Evolutionary conservation across 306 rosid genomes (phyloP), one percentile per base, ranked within the genome.

Genomic region (Coriaria nepalensis): DNA sequence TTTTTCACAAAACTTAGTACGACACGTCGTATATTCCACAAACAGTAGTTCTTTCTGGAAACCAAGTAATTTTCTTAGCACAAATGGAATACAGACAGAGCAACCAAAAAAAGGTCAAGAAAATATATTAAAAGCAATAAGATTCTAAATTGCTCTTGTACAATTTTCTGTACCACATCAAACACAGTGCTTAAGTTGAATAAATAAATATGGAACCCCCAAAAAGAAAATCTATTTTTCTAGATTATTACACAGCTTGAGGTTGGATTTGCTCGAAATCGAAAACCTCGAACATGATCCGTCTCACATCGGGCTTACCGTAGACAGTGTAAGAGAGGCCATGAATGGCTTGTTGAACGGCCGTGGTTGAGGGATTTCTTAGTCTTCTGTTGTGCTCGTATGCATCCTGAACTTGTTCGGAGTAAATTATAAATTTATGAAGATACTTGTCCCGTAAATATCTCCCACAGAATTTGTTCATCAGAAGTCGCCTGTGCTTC

Each of bases 191-290:
- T n/a, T n/a, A n/a, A n/a, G n/a, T n/a, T n/a, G n/a, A n/a, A n/a
- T n/a, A n/a, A n/a, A n/a, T n/a, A n/a, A n/a, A n/a, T n/a, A n/a
- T n/a, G n/a, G n/a, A n/a, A n/a, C n/a, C n/a, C n/a, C n/a, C n/a
- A n/a, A n/a, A n/a, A n/a, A n/a, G n/a, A n/a, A n/a, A n/a, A n/a
- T n/a, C n/a, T n/a, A n/a, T n/a, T n/a, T n/a, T n/a, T n/a, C 29
- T 38, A 6, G 50, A 57, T 37, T 53, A 60, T 62, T 67, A 80
- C 20, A 82, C 78, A 47, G 90, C 87, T 71, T 90, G 85, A 52
- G 94, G 98, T 60, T 85, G 96, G 55, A 66, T 64, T 69, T 85
- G 94, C 83, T 90, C 96, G 52, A 90, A 75, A 72, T 90, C 96
- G 49, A 85, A 85, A 67, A 79, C 78, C 69, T 90, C 94, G 67